phyloP scores from a whole-genome alignment of 1,284 basidiomycete species.

The Rhodotorula sp. region DNA sequence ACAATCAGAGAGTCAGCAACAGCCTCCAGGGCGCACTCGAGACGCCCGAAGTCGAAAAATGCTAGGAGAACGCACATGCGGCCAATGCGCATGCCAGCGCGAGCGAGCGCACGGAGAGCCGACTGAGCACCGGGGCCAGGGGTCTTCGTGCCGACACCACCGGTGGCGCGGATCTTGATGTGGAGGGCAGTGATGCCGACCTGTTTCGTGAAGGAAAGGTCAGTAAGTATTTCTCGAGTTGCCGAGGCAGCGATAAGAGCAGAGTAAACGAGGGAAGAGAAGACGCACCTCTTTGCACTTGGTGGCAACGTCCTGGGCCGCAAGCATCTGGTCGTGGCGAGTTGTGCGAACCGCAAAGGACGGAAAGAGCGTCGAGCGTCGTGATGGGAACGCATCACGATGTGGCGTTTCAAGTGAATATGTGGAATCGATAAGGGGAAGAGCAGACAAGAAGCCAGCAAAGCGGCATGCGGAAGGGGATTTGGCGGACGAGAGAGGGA shows the following conservation, averaged over 20 bases:
- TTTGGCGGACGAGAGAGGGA: too few species aligned
- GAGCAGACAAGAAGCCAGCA: too few species aligned
- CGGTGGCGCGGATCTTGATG: constrained; percentile 96
- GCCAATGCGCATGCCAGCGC: constrained; percentile 97
- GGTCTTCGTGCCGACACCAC: constrained; percentile 98
- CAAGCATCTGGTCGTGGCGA: constrained; percentile 4
- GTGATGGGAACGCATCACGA: too few species aligned
- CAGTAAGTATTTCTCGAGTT: not conserved
- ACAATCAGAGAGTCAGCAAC: not conserved
- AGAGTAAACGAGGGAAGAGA: too few species aligned
- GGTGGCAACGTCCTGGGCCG: constrained; percentile 16
- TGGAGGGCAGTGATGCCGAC: constrained; percentile 97
- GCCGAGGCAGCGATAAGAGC: not conserved
- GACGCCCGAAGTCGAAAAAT: not conserved
- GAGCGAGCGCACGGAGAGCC: constrained; percentile 95
- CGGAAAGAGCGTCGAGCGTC: too few species aligned
- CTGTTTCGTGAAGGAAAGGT: constrained; percentile 63
- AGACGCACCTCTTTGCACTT: not conserved
- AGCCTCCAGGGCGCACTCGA: not conserved
- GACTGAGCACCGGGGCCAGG: constrained; percentile 98
- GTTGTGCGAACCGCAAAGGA: not conserved
- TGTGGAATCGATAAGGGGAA: too few species aligned
- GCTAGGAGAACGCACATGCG: constrained; percentile 73
- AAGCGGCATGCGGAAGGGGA: too few species aligned
- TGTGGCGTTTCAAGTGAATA: too few species aligned